Conservation (phyloP, 1,284 basidiomycete genomes). For the Porogramme epimiltina region DNA sequence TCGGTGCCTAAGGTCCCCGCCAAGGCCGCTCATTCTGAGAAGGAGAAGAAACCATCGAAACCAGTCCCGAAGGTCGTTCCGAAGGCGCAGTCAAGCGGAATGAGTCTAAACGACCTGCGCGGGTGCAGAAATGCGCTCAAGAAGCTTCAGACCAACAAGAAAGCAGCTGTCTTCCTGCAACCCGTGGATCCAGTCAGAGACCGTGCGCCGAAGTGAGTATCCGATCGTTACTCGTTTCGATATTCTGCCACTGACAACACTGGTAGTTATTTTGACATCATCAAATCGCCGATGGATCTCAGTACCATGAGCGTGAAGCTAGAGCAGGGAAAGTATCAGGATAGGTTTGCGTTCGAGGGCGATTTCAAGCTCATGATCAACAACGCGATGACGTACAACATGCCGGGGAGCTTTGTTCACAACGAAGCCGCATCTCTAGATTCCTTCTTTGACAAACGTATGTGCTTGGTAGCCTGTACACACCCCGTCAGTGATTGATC, state of each 20-base stretch:
- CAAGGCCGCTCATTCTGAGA: conserved; percentile 24
- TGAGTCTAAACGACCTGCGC: conserved; percentile 80
- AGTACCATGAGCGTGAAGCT: conserved; percentile 89
- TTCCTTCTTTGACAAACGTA: conserved; percentile 83
- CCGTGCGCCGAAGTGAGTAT: conserved; percentile 75
- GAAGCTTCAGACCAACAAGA: conserved; percentile 78
- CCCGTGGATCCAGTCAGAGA: conserved; percentile 92
- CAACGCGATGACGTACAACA: conserved; percentile 91
- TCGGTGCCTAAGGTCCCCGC: conserved; percentile 34
- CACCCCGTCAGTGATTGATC: conserved; percentile 2
- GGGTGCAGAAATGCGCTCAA: conserved; percentile 82
- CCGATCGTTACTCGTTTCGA: neutral
- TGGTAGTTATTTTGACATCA: conserved; percentile 83
- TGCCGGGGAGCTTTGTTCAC: conserved; percentile 71
- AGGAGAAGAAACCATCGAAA: conserved; percentile 39
- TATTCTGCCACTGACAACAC: conserved; percentile 2
- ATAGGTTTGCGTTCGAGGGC: conserved; percentile 81
- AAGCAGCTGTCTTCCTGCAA: conserved; percentile 74
- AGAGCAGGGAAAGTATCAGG: conserved; percentile 84
- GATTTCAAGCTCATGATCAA: conserved; percentile 89
- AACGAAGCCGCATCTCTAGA: conserved; percentile 81
- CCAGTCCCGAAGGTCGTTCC: conserved; percentile 50
- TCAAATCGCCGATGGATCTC: conserved; percentile 95
- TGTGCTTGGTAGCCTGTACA: conserved; percentile 30
- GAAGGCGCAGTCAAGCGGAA: conserved; percentile 80